Evolutionary conservation across 163 green algal genomes (phyloP).

Genomic region (Scenedesmus sp.): DNA sequence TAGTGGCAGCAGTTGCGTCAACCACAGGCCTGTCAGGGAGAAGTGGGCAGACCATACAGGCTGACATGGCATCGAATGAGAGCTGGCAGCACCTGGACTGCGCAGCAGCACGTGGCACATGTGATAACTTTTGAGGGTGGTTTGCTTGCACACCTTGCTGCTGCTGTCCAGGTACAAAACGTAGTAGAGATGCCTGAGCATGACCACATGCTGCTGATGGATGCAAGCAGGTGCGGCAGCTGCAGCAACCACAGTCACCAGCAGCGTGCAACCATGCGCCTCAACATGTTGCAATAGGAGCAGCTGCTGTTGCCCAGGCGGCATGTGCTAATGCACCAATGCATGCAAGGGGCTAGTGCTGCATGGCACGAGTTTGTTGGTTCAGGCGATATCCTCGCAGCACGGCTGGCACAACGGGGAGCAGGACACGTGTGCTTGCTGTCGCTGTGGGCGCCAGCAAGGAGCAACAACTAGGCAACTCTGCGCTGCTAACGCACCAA

Average conservation of each 20-base stretch:
- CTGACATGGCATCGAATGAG: too few species aligned
- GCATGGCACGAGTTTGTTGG: not conserved
- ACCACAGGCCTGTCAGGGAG: too few species aligned
- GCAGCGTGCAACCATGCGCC: not conserved
- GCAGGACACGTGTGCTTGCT: not conserved
- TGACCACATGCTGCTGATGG: conserved; percentile 89
- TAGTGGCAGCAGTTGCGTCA: too few species aligned
- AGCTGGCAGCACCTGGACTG: too few species aligned
- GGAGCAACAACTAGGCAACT: not conserved
- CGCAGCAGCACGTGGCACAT: not conserved
- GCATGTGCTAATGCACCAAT: not conserved
- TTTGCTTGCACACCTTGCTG: not conserved
- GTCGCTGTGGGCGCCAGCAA: not conserved
- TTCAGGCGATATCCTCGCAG: not conserved
- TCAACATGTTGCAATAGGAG: not conserved
- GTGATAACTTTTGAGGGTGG: not conserved
- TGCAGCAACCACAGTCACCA: not conserved
- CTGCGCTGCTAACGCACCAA: not conserved
- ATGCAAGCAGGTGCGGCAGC: conserved; percentile 86
- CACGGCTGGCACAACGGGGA: not conserved
- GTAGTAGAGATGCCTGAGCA: conserved; percentile 96
- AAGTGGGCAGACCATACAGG: too few species aligned
- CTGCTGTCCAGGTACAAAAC: conserved; percentile 82
- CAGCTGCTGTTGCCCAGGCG: not conserved
- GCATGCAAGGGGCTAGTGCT: too few species aligned